Evolutionary conservation across 371 early-diverging fungal species (phyloP).

Genomic region (Lichtheimia corymbifera): DNA sequence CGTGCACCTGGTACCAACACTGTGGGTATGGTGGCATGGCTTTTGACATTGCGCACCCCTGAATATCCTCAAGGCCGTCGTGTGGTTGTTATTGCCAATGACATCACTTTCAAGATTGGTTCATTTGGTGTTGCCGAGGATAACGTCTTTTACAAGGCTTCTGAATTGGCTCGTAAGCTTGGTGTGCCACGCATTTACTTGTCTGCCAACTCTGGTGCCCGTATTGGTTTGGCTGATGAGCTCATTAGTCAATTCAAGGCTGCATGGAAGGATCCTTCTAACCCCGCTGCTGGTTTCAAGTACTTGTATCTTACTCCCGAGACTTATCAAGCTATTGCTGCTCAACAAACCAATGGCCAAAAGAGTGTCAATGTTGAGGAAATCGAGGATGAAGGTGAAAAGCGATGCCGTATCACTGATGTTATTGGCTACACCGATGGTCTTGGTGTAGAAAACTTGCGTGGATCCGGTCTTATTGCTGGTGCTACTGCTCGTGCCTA

Average conservation of each 20-base stretch:
- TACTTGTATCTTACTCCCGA: conserved; percentile 89
- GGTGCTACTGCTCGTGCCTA: conserved; percentile 96
- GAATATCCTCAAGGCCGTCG: conserved; percentile 91
- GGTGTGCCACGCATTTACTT: conserved; percentile 96
- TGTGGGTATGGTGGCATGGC: conserved; percentile 97
- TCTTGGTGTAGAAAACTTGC: conserved; percentile 98
- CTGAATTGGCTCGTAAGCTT: conserved; percentile 81
- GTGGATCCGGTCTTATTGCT: conserved; percentile 98
- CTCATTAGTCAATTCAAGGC: conserved; percentile 83
- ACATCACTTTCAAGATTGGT: conserved; percentile 96
- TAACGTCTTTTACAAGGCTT: conserved; percentile 88
- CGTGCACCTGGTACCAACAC: conserved; percentile 91
- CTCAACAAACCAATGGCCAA: conserved; percentile 57
- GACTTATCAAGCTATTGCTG: conserved; percentile 59
- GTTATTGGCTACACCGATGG: conserved; percentile 91
- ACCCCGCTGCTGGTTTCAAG: conserved; percentile 86
- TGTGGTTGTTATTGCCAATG: conserved; percentile 96
- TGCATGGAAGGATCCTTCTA: conserved; percentile 83
- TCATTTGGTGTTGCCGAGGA: conserved; percentile 98
- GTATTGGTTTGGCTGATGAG: conserved; percentile 97
- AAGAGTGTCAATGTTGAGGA: conserved; percentile 71
- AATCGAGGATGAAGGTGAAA: conserved; percentile 72
- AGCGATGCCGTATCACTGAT: conserved; percentile 83
- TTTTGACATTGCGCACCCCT: conserved; percentile 87
- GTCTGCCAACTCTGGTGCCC: conserved; percentile 99